Evolutionary conservation across 2,329 filamentous ascomycete genomes (phyloP).

Genomic region (Fusarium sp.): DNA sequence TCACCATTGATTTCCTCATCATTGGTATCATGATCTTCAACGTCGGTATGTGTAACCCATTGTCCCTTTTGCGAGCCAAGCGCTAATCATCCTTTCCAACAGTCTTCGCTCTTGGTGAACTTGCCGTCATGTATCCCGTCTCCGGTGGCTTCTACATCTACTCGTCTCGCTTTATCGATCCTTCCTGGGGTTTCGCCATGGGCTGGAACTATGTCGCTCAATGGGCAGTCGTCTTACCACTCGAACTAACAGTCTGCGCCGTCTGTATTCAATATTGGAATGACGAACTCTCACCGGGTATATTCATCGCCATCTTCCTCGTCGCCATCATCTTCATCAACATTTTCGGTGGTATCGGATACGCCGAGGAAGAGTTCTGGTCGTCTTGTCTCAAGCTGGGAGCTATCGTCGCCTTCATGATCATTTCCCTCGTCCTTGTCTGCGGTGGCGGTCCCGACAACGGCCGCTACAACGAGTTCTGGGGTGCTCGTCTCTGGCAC

Average conservation of each 20-base stretch:
- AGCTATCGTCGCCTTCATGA: constrained; percentile 71
- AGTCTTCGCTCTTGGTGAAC: constrained; percentile 71
- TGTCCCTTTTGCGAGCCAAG: too few species aligned
- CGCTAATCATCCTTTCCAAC: constrained; percentile 14
- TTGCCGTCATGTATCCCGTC: constrained; percentile 72
- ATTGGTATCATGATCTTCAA: constrained; percentile 73
- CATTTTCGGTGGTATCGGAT: constrained; percentile 67
- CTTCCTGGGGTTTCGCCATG: constrained; percentile 69
- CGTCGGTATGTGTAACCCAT: constrained; percentile 50
- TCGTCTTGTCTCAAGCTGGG: constrained; percentile 67
- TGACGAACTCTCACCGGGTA: constrained; percentile 58
- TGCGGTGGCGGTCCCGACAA: constrained; percentile 67
- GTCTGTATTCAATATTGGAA: constrained; percentile 67
- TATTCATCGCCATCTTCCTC: constrained; percentile 68
- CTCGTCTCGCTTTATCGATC: constrained; percentile 72
- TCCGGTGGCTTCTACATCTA: constrained; percentile 74
- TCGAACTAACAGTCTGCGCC: constrained; percentile 64
- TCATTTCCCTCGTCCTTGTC: constrained; percentile 69
- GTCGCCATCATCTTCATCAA: constrained; percentile 64
- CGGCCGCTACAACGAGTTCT: constrained; percentile 57
- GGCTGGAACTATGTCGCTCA: constrained; percentile 61
- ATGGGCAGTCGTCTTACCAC: constrained; percentile 62
- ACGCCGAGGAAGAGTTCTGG: constrained; percentile 68
- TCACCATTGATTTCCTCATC: constrained; percentile 65
- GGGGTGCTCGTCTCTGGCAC: constrained; percentile 53